Base-by-base conservation (phyloP, 139 green algal species). In the Prasinococcaceae sp. region DNA sequence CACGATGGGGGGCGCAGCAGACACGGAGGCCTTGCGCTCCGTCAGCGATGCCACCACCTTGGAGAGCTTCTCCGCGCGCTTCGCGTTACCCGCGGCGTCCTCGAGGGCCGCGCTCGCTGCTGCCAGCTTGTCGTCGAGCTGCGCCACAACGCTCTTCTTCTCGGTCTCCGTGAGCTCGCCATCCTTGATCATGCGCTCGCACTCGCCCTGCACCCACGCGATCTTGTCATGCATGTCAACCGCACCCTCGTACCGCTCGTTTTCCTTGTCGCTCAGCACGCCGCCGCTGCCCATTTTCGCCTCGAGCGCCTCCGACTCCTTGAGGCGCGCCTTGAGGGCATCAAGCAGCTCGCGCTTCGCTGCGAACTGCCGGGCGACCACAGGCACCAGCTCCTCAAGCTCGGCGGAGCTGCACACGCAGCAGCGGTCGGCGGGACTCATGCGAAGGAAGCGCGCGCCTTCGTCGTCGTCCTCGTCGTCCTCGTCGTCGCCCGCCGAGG, bases 161-260 rank as follows among this genome's bases (percentile, higher is more conserved):
- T 60, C 51, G 10, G 14, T 19, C 37, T 14, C 20, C 3, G 51
- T 60, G 37, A 60, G 41, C 38, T 20, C 10, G 4, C 51, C 51
- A 14, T 47, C 24, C 12, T 47, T 19, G 37, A 60, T 28, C 51
- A 60, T 60, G 4, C 24, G 22, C 25, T 60, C 51, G 37, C 50
- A 19, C 27, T 16, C 2, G 17, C 22, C 25, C 8, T 37, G 39
- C 8, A 60, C 25, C 51, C 25, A 39, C 26, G 37, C 51, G 23
- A 60, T 32, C 40, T 60, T 60, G 23, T 60, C 51, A 14, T 25
- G 25, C 5, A 60, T 19, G 9, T 47, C 51, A 9, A 49, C 10
- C 14, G 37, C 40, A 4, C 26, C 23, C 16, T 60, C 41, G 38
- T 60, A 60, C 37, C n/a, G 35, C 22, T 37, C 19, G 22, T 51